These are phyloP conservation scores for Hortiboletus campestris DNA, from an alignment of 768 basidiomycete species.

Conservation along the genomic window DNA sequence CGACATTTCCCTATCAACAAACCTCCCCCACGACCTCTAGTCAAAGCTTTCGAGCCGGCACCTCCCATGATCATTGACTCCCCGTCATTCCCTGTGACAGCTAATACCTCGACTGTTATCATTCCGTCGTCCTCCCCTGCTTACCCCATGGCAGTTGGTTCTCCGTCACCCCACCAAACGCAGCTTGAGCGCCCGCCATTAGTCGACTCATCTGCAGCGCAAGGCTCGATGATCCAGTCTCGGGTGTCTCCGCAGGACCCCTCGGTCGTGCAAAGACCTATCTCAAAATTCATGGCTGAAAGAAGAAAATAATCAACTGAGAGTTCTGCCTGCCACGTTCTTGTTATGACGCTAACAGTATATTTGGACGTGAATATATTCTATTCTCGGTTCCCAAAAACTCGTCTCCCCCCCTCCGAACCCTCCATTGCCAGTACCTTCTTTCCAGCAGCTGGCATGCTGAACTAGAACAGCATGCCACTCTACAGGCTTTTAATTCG, in stretches of 20 bases:
- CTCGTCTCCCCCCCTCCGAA: neutral
- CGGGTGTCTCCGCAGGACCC: neutral
- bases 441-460: neutral
- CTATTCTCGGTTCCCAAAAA: neutral
- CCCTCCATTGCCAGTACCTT: neutral
- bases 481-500: neutral
- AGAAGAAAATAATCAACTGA: constrained; percentile 20
- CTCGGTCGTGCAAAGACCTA: constrained; percentile 10
- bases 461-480: neutral
- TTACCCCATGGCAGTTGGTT: constrained; percentile 9
- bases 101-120: neutral
- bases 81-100: constrained; percentile 15
- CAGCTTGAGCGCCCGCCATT: constrained; percentile 26
- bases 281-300: constrained; percentile 36
- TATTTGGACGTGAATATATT: neutral
- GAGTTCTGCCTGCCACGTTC: neutral
- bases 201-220: constrained; percentile 14
- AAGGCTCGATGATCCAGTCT: neutral
- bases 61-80: constrained; percentile 19
- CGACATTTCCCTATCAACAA: constrained; percentile 19
- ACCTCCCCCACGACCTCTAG: constrained; percentile 4
- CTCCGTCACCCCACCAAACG: constrained; percentile 16
- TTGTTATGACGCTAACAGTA: neutral
- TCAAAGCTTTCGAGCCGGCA: neutral
- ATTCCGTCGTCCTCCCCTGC: constrained; percentile 3